Conservation (phyloP, 495 filamentous ascomycete genomes). For the Trichocladium antarcticum region DNA sequence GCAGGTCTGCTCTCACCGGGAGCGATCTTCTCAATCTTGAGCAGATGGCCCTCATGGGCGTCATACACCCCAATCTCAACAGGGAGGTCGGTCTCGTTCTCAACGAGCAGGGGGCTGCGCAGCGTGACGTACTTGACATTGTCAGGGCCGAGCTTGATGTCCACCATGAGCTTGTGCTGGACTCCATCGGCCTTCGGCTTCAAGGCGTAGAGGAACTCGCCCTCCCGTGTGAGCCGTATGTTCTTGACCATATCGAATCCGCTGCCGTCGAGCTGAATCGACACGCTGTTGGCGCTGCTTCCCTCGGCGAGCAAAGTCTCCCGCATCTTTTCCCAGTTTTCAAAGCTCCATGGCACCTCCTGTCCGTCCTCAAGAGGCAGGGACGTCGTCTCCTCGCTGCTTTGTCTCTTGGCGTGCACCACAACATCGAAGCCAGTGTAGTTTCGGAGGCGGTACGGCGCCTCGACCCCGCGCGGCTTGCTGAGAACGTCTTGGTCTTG, state of each 20-base stretch:
- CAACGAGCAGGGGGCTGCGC: slow-evolving; percentile 87
- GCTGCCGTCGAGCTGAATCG: slow-evolving; percentile 78
- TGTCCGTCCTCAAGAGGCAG: slow-evolving; percentile 82
- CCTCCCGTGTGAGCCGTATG: slow-evolving; percentile 86
- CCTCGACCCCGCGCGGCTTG: slow-evolving; percentile 83
- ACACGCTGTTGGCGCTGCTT: slow-evolving; percentile 60
- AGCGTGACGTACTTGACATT: slow-evolving; percentile 98
- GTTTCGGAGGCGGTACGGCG: slow-evolving; percentile 87
- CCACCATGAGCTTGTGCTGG: slow-evolving; percentile 80
- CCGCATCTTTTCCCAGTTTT: slow-evolving; percentile 86
- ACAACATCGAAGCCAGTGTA: slow-evolving; percentile 86
- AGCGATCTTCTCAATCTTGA: slow-evolving; percentile 96
- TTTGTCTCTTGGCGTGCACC: slow-evolving; percentile 64
- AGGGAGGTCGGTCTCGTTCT: slow-evolving; percentile 94
- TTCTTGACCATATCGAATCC: slow-evolving; percentile 83
- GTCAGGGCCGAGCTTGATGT: slow-evolving; percentile 78
- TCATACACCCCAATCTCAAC: slow-evolving; percentile 91
- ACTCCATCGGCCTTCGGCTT: slow-evolving; percentile 67
- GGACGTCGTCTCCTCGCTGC: slow-evolving; percentile 45
- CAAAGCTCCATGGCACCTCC: slow-evolving; percentile 90
- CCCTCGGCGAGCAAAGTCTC: slow-evolving; percentile 77
- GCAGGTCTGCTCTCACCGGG: slow-evolving; percentile 86
- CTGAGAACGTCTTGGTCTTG: slow-evolving; percentile 87
- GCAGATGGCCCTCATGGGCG: slow-evolving; percentile 72
- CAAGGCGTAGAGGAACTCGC: slow-evolving; percentile 77